Evolutionary conservation across 768 basidiomycete genomes (phyloP).

Genomic region (Punctularia strigosozonata): DNA sequence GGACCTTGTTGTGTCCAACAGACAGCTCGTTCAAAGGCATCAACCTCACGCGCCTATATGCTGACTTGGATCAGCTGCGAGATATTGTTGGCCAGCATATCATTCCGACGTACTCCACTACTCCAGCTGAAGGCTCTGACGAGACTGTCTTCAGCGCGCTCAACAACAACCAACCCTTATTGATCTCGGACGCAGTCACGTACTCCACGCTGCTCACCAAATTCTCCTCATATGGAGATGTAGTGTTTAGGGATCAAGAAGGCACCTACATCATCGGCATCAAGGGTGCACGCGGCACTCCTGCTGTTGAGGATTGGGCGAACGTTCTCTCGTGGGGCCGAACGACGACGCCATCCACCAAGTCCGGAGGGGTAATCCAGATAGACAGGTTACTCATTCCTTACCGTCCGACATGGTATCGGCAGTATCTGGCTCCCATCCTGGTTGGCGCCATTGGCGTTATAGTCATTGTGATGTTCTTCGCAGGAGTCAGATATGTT

Average conservation of each 20-base stretch:
- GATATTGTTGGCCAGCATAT: conserved; percentile 69
- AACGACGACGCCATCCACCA: conserved; percentile 55
- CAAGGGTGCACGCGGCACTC: conserved; percentile 59
- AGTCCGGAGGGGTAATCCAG: conserved; percentile 80
- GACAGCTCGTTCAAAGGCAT: conserved; percentile 85
- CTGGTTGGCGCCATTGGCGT: conserved; percentile 49
- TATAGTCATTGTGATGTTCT: conserved; percentile 52
- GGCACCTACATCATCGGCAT: conserved; percentile 56
- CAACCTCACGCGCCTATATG: conserved; percentile 68
- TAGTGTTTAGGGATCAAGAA: conserved; percentile 56
- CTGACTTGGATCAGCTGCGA: conserved; percentile 38
- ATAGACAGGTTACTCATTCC: conserved; percentile 79
- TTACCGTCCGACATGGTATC: conserved; percentile 81
- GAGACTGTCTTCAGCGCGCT: conserved; percentile 17
- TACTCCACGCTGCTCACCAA: conserved; percentile 72
- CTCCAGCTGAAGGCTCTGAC: conserved; percentile 11
- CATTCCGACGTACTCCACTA: conserved; percentile 33
- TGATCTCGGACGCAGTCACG: conserved; percentile 55
- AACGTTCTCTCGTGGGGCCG: conserved; percentile 65
- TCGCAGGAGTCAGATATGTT: conserved; percentile 55
- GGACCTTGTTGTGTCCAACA: conserved; percentile 85
- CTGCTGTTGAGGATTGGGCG: conserved; percentile 52
- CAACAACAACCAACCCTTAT: conserved; percentile 64
- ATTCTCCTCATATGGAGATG: conserved; percentile 60
- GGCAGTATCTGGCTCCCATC: conserved; percentile 60